Evolutionary conservation across 768 basidiomycete genomes (phyloP).

Genomic region (Phlegmacium glaucopus): DNA sequence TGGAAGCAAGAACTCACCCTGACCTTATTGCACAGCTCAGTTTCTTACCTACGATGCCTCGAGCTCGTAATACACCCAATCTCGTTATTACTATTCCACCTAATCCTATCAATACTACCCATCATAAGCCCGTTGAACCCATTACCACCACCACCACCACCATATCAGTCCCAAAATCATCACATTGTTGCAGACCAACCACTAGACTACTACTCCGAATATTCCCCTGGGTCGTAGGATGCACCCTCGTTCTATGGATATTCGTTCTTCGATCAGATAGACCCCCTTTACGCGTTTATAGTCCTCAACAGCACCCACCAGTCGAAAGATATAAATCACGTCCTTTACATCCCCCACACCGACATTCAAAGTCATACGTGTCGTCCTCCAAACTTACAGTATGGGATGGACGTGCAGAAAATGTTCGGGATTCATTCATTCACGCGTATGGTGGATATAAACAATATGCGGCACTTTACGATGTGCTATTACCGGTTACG

Average conservation of each 20-base stretch:
- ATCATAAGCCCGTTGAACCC: not conserved
- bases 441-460: conserved; percentile 61
- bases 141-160: no score
- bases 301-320: conserved; percentile 9
- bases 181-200: conserved; percentile 6
- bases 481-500: conserved; percentile 55
- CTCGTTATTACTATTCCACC: conserved; percentile 16
- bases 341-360: conserved; percentile 8
- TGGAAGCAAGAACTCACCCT: no score
- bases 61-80: conserved; percentile 9
- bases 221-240: conserved; percentile 18
- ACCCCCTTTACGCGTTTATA: conserved; percentile 5
- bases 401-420: conserved; percentile 50
- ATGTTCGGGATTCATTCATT: conserved; percentile 55
- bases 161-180: not conserved
- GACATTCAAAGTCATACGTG: not conserved
- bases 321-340: conserved; percentile 2
- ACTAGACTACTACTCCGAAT: conserved; percentile 20
- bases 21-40: no score
- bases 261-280: conserved; percentile 12
- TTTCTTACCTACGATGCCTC: conserved; percentile 3
- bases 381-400: conserved; percentile 2
- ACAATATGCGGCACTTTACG: conserved; percentile 46
- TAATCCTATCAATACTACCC: not conserved
- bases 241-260: conserved; percentile 17